Conservation (phyloP, 208 protist species). For the Leishmania gerbilli region DNA sequence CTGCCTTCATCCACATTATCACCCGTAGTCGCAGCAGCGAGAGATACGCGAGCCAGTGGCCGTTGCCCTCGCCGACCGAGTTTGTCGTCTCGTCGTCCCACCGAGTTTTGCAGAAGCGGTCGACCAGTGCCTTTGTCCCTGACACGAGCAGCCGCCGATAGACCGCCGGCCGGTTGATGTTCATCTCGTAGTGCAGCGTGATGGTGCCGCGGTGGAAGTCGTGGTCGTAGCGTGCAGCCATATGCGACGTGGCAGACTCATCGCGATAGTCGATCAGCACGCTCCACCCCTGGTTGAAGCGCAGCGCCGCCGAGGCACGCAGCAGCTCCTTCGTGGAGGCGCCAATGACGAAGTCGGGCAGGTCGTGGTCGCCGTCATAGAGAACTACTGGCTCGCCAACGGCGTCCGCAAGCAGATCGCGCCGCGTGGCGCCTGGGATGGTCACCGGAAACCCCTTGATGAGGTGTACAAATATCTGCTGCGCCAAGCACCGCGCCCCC, state of each 20-base stretch:
- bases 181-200: slow-evolving; percentile 77
- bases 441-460: slow-evolving; percentile 75
- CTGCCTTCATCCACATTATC: slow-evolving; percentile 62
- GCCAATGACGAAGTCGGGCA: slow-evolving; percentile 39
- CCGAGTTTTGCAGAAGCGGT: slow-evolving; percentile 57
- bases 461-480: slow-evolving; percentile 90
- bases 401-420: slow-evolving; percentile 18
- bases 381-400: slow-evolving; percentile 36
- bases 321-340: slow-evolving; percentile 36
- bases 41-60: slow-evolving; percentile 60
- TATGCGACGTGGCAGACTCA: slow-evolving; percentile 43
- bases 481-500: slow-evolving; percentile 78
- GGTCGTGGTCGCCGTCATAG: slow-evolving; percentile 49
- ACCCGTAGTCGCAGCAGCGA: slow-evolving; percentile 65
- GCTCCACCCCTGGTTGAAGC: slow-evolving; percentile 85
- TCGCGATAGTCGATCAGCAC: slow-evolving; percentile 74
- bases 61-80: slow-evolving; percentile 23
- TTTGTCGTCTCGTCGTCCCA: slow-evolving; percentile 23
- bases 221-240: slow-evolving; percentile 66
- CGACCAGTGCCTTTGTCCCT: slow-evolving; percentile 69
- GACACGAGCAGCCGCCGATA: slow-evolving; percentile 73
- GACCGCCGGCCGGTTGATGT: slow-evolving; percentile 62
- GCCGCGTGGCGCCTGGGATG: slow-evolving; percentile 40
- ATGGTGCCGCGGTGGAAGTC: slow-evolving; percentile 70
- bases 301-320: slow-evolving; percentile 59